Conservation (phyloP, 108 stramenopile genomes). For the Cyclotella baltica region DNA sequence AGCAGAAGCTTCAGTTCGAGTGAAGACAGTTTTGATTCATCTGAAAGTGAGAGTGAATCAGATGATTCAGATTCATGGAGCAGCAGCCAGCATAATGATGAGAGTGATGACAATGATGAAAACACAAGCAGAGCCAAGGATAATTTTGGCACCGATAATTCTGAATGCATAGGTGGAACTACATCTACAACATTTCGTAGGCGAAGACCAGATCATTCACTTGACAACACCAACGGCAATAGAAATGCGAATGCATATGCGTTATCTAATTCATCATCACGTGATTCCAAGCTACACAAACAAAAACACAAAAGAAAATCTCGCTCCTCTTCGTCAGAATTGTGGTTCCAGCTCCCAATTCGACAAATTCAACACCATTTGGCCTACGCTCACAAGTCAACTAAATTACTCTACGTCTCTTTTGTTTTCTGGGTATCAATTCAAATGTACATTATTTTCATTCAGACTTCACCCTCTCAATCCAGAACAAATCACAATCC, state of each 20-base stretch:
- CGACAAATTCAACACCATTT: background rate
- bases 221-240: background rate
- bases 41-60: background rate
- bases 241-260: too few relatives aligned
- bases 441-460: conserved; percentile 37
- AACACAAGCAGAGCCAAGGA: conserved; percentile 4
- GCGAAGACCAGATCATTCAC: background rate
- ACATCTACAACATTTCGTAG: background rate
- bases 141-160: too few relatives aligned
- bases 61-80: background rate
- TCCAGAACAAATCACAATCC: background rate
- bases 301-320: too few relatives aligned
- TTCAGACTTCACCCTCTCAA: background rate
- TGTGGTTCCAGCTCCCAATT: background rate
- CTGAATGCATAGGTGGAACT: too few relatives aligned
- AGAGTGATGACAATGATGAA: background rate
- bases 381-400: background rate
- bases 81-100: background rate
- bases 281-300: too few relatives aligned
- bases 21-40: background rate
- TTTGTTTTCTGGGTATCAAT: conserved; percentile 26
- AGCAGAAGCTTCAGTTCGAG: too few relatives aligned
- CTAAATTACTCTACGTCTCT: conserved; percentile 27
- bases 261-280: too few relatives aligned
- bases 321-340: background rate